phyloP scores from a whole-genome alignment of 768 basidiomycete genomes.

The Tylopilus vinaceipallidus region DNA sequence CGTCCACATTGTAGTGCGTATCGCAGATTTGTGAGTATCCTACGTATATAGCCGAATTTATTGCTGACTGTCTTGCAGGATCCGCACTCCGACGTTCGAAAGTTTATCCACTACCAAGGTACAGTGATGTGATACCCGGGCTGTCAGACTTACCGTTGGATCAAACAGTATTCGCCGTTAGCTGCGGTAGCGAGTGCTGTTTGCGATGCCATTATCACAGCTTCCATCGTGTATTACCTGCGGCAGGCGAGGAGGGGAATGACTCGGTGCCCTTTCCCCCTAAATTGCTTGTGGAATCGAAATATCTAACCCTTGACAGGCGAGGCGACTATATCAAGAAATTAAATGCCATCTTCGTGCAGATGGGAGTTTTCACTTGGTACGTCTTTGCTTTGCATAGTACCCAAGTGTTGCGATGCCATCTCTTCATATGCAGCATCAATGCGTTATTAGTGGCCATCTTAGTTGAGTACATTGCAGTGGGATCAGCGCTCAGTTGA shows the following conservation, averaged over 20 bases:
- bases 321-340: slow-evolving; percentile 11
- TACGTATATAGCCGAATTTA: background rate
- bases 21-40: slow-evolving; percentile 5
- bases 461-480: slow-evolving; percentile 7
- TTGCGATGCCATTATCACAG: slow-evolving; percentile 22
- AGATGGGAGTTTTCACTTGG: slow-evolving; percentile 22
- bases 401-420: background rate
- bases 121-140: background rate
- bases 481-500: background rate
- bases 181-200: slow-evolving; percentile 14
- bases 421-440: slow-evolving; percentile 3
- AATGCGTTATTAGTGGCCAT: slow-evolving; percentile 8
- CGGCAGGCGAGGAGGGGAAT: slow-evolving; percentile 9
- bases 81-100: slow-evolving; percentile 7
- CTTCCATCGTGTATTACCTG: slow-evolving; percentile 15
- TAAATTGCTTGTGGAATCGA: background rate
- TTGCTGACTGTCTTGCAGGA: slow-evolving; percentile 4
- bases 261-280: slow-evolving; percentile 8
- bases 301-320: background rate
- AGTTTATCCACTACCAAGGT: slow-evolving; percentile 6
- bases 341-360: slow-evolving; percentile 13
- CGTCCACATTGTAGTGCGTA: background rate
- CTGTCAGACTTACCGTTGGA: background rate
- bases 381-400: background rate
- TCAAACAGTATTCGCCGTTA: slow-evolving; percentile 7